A percentile compares a stretch with the other conserved stretches of the same genome.
These are phyloP conservation scores for Barnettozyma siamensis DNA, from an alignment of 805 yeast genomes.

Conservation along the genomic window DNA sequence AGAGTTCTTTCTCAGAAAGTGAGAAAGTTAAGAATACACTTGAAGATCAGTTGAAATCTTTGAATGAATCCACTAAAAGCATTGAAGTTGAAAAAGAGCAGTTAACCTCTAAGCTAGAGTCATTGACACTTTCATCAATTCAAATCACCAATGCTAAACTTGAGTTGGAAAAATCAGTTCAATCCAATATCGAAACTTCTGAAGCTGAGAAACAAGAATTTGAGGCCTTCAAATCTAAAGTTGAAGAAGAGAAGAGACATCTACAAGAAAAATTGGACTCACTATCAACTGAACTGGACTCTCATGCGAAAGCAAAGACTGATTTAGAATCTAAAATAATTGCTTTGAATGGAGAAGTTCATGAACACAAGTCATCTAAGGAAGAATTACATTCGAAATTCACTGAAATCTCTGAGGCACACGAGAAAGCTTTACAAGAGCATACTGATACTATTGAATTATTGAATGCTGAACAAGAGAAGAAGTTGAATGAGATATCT, in stretches of 20 bases:
- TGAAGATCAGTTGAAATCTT: background rate
- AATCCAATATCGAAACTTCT: background rate
- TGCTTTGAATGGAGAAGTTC: conserved; percentile 1
- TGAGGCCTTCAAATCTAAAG: background rate
- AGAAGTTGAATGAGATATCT: conserved; percentile 5
- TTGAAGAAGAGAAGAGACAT: conserved; percentile 1
- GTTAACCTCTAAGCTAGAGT: background rate
- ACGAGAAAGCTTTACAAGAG: conserved; percentile 4
- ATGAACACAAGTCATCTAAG: background rate
- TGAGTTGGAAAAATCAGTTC: conserved; percentile 1
- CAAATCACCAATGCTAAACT: conserved; percentile 2
- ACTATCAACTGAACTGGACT: conserved; percentile 1
- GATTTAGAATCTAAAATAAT: conserved; percentile 1
- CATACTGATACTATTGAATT: conserved; percentile 3
- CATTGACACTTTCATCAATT: conserved; percentile 1
- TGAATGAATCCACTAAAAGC: background rate
- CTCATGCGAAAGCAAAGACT: conserved; percentile 1
- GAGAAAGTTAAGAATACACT: conserved; percentile 1
- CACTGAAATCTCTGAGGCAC: background rate
- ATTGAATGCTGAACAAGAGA: conserved; percentile 1
- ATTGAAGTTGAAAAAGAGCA: background rate
- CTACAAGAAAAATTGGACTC: conserved; percentile 1
- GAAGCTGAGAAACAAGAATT: background rate
- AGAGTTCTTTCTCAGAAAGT: background rate
- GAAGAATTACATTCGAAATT: conserved; percentile 2